These are phyloP conservation scores for Sechiopsis laciniata DNA, from an alignment of 306 rosid species.

Conservation along the genomic window DNA sequence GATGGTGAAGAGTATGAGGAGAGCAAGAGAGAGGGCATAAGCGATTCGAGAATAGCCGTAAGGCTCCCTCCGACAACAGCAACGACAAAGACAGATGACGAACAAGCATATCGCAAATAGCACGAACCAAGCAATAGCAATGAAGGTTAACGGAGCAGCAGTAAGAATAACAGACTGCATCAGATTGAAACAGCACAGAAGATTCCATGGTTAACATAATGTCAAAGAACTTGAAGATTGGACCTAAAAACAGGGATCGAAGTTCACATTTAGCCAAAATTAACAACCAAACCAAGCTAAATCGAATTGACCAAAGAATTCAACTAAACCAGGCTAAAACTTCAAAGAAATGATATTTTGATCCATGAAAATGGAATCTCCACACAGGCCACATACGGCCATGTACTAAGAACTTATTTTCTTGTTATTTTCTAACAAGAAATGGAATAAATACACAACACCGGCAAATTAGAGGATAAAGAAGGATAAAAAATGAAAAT, in stretches of 20 bases:
- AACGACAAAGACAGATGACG: slow-evolving; percentile 40
- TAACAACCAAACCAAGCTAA: not conserved
- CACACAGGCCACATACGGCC: not conserved
- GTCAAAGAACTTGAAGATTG: not conserved
- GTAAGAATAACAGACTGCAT: slow-evolving; percentile 70
- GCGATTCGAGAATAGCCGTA: slow-evolving; percentile 51
- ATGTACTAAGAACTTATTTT: not conserved
- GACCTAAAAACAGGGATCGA: not conserved
- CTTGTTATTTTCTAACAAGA: not conserved
- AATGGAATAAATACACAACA: not conserved
- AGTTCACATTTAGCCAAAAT: not conserved
- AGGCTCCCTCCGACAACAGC: slow-evolving; percentile 50
- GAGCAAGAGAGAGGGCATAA: slow-evolving; percentile 43
- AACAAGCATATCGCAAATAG: slow-evolving; percentile 44
- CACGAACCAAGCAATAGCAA: slow-evolving; percentile 59
- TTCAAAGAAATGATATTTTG: not conserved
- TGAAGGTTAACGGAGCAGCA: slow-evolving; percentile 49
- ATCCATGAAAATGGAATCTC: not conserved
- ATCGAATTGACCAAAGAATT: not conserved
- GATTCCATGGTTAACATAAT: not conserved
- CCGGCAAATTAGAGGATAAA: not conserved
- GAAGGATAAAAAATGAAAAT: not conserved
- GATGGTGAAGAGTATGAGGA: slow-evolving; percentile 63
- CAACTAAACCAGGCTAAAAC: not conserved
- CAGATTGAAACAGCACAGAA: slow-evolving; percentile 15